Percentiles rank a stretch among this genome's conserved stretches.
Evolutionary conservation across 1,139 yeast species (phyloP).

Genomic region (Nadsonia commutata): DNA sequence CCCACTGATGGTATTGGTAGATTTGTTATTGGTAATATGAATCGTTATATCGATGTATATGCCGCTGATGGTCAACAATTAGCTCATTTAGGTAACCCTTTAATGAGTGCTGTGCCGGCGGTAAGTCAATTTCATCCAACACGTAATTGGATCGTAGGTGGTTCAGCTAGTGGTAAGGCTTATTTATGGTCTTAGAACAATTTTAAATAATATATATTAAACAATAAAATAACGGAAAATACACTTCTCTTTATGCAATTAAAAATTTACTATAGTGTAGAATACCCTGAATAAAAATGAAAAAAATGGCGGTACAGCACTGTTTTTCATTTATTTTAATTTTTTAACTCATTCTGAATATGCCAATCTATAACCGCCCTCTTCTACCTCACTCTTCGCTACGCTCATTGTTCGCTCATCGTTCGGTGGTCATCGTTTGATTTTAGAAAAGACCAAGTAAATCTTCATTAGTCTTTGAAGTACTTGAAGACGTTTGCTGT

Average conservation of each 20-base stretch:
- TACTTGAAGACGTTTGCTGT: slow-evolving; percentile 7
- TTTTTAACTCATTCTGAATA: no score
- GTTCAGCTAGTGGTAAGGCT: slow-evolving; percentile 87
- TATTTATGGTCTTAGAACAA: slow-evolving; percentile 35
- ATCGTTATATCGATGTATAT: slow-evolving; percentile 68
- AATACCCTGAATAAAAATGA: background rate
- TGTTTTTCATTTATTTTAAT: no score
- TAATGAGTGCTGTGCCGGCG: slow-evolving; percentile 84
- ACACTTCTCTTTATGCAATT: background rate
- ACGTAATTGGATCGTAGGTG: slow-evolving; percentile 83
- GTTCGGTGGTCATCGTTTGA: background rate
- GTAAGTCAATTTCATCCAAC: slow-evolving; percentile 72
- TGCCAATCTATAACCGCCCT: no score
- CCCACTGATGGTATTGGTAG: slow-evolving; percentile 67
- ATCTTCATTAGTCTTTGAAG: slow-evolving; percentile 29
- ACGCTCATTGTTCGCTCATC: background rate
- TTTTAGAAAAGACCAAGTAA: slow-evolving; percentile 41
- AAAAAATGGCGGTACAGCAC: no score
- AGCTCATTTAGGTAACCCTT: slow-evolving; percentile 50
- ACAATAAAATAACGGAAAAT: background rate
- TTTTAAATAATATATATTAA: background rate
- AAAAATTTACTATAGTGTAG: slow-evolving; percentile 3
- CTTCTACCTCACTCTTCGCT: no score
- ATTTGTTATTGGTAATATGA: slow-evolving; percentile 88
- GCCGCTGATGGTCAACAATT: slow-evolving; percentile 61